A percentile compares a stretch with the other conserved stretches of the same genome.
These are phyloP conservation scores for Alternaria gaisen DNA, from an alignment of 2,329 filamentous ascomycete genomes.

Conservation along the genomic window DNA sequence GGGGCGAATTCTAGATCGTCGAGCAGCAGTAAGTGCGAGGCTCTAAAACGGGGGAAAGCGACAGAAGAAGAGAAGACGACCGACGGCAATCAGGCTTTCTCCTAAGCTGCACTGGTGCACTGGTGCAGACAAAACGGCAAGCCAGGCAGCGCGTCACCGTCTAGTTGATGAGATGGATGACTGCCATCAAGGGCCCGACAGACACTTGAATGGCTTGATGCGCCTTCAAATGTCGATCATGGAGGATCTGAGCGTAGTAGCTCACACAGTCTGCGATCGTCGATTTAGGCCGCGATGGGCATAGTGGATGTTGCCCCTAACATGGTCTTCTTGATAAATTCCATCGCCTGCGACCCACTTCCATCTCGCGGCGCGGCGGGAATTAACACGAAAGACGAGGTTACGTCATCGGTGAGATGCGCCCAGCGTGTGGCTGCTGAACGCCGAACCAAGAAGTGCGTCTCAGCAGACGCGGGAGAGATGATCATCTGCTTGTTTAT, in stretches of 20 bases:
- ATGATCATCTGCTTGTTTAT: not conserved
- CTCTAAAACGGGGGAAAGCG: slow-evolving; percentile 6
- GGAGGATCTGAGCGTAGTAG: slow-evolving; percentile 11
- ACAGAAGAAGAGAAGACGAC: slow-evolving; percentile 5
- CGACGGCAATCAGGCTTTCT: not conserved
- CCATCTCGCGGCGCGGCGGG: not conserved
- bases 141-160: slow-evolving; percentile 7
- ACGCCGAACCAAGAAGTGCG: not conserved
- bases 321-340: slow-evolving; percentile 16
- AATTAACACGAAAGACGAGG: not conserved
- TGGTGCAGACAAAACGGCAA: slow-evolving; percentile 4
- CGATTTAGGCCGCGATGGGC: slow-evolving; percentile 20
- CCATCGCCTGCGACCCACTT: slow-evolving; percentile 10
- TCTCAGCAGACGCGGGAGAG: not conserved
- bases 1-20: slow-evolving; percentile 14
- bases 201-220: slow-evolving; percentile 25
- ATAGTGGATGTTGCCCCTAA: slow-evolving; percentile 12
- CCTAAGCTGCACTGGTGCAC: not conserved
- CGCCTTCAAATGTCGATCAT: slow-evolving; percentile 28
- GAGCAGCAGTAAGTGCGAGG: slow-evolving; percentile 13
- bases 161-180: slow-evolving; percentile 13
- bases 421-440: not conserved
- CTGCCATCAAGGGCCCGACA: slow-evolving; percentile 12
- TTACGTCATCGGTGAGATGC: slow-evolving; percentile 4
- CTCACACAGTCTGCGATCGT: slow-evolving; percentile 22